Conservation (phyloP, 2,329 filamentous ascomycete genomes). For the Cadophora sp. region DNA sequence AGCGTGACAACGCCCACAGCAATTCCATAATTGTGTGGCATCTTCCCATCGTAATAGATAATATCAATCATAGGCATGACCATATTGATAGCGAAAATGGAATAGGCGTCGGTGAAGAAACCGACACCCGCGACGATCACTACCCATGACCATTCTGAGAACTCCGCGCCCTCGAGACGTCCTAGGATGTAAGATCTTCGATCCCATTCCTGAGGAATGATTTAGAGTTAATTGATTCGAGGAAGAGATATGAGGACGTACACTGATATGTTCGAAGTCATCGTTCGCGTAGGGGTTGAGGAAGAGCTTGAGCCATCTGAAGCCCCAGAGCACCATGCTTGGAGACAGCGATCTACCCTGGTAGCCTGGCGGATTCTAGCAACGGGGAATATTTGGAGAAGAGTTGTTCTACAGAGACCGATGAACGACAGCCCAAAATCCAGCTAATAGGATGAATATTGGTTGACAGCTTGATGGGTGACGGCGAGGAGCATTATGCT, state of each 20-base stretch:
- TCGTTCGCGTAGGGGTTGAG: slow-evolving; percentile 36
- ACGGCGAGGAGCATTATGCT: background rate
- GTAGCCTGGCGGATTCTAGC: background rate
- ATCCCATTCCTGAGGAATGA: slow-evolving; percentile 32
- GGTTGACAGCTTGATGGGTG: background rate
- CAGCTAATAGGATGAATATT: background rate
- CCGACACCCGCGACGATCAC: slow-evolving; percentile 53
- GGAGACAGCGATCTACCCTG: too few species aligned
- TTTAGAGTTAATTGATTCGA: background rate
- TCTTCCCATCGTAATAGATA: slow-evolving; percentile 54
- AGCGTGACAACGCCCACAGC: slow-evolving; percentile 55
- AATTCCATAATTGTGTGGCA: slow-evolving; percentile 46
- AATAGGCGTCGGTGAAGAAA: slow-evolving; percentile 53
- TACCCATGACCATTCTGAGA: slow-evolving; percentile 38
- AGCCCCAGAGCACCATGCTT: slow-evolving; percentile 37
- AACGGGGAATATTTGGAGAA: too few species aligned
- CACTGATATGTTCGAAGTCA: slow-evolving; percentile 37
- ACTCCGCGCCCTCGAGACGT: slow-evolving; percentile 35
- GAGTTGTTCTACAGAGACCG: too few species aligned
- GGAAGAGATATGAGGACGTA: background rate
- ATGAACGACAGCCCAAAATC: too few species aligned
- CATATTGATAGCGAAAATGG: slow-evolving; percentile 57
- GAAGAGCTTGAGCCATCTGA: slow-evolving; percentile 37
- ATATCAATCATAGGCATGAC: slow-evolving; percentile 56
- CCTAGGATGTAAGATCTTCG: slow-evolving; percentile 35